Evolutionary conservation across 164 flowering plant genomes (phyloP).

Genomic region (grape (Vitis vinifera)): ASM3070453v1 NC_081811.1:26751001-26751500

Average conservation of each 20-base stretch:
- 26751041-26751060: conserved; percentile 8
- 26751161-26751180: neutral
- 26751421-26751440: conserved; percentile 1
- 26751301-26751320: neutral
- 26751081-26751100: neutral
- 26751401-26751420: neutral
- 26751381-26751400: neutral
- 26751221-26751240: neutral
- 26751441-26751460: neutral
- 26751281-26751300: neutral
- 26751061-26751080: conserved; percentile 10
- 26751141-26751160: conserved; percentile 1
- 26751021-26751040: conserved; percentile 7
- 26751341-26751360: neutral
- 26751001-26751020: conserved; percentile 8
- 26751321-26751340: neutral
- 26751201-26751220: neutral
- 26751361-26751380: neutral
- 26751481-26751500: conserved; percentile 6
- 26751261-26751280: conserved; percentile 1
- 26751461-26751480: neutral
- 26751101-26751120: conserved; percentile 7
- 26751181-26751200: neutral
- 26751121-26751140: conserved; percentile 2
- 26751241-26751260: conserved; percentile 3